Evolutionary conservation across 2,329 filamentous ascomycete genomes (phyloP).

Genomic region (Colletotrichum sidae): DNA sequence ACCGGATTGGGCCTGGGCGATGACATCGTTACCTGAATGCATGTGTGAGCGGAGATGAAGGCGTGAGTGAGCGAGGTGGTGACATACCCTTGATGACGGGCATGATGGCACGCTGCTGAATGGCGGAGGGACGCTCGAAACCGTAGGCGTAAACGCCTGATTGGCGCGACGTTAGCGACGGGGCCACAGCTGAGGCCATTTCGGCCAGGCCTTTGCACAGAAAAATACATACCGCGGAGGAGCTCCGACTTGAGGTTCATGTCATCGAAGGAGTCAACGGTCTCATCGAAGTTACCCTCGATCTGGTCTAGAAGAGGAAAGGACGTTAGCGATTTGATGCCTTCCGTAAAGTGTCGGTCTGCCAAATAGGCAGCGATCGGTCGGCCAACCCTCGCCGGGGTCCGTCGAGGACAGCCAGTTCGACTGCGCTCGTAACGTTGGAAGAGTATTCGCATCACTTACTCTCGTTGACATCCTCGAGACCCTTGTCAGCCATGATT

Average conservation of each 20-base stretch:
- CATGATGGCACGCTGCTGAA: constrained; percentile 99
- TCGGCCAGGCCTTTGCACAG: constrained; percentile 31
- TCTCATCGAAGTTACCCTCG: constrained; percentile 99
- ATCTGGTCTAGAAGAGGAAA: constrained; percentile 79
- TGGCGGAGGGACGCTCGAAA: constrained; percentile 99
- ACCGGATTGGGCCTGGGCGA: constrained; percentile 99
- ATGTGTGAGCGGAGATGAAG: constrained; percentile 31
- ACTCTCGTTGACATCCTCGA: constrained; percentile 96
- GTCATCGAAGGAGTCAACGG: constrained; percentile 98
- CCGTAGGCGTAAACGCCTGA: constrained; percentile 97
- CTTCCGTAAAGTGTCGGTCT: background rate
- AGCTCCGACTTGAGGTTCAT: constrained; percentile 98
- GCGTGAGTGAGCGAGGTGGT: background rate
- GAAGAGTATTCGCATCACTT: constrained; percentile 19
- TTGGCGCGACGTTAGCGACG: constrained; percentile 19
- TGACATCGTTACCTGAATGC: constrained; percentile 89
- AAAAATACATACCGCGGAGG: constrained; percentile 75
- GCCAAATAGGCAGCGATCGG: constrained; percentile 14
- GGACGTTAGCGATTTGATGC: constrained; percentile 38
- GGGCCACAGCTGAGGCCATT: constrained; percentile 20
- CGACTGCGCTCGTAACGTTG: background rate
- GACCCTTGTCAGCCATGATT: constrained; percentile 99
- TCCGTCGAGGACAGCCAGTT: background rate
- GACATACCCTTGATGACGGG: constrained; percentile 97
- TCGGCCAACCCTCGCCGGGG: constrained; percentile 12